A percentile compares a stretch with the other conserved stretches of the same genome.
phyloP scores from a whole-genome alignment of 495 filamentous ascomycete genomes.

The Talaromyces wortmannii region DNA sequence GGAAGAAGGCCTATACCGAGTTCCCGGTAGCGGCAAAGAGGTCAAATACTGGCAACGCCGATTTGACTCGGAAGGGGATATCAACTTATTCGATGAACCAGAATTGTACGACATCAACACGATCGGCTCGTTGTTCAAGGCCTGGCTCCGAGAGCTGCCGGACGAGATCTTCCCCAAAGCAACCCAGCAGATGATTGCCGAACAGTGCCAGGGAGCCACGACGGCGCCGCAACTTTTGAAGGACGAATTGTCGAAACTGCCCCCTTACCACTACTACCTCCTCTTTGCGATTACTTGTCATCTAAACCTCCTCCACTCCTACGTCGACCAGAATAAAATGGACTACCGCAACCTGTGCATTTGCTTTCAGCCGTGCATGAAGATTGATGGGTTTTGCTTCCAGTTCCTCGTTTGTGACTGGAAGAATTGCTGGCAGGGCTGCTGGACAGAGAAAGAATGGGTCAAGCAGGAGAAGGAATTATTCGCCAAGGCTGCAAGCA shows the following conservation, averaged over 20 bases:
- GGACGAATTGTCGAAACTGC: slow-evolving; percentile 83
- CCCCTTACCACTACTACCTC: slow-evolving; percentile 92
- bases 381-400: slow-evolving; percentile 85
- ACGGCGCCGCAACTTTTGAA: slow-evolving; percentile 73
- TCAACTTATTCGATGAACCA: slow-evolving; percentile 74
- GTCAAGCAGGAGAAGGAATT: slow-evolving; percentile 63
- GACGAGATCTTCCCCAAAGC: slow-evolving; percentile 82
- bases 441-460: slow-evolving; percentile 79
- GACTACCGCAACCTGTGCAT: slow-evolving; percentile 87
- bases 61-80: slow-evolving; percentile 79
- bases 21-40: slow-evolving; percentile 75
- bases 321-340: slow-evolving; percentile 90
- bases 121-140: slow-evolving; percentile 85
- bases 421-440: slow-evolving; percentile 92
- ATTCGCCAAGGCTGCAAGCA: slow-evolving; percentile 34
- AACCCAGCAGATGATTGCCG: slow-evolving; percentile 65
- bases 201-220: slow-evolving; percentile 66
- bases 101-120: slow-evolving; percentile 93
- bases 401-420: slow-evolving; percentile 87
- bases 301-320: slow-evolving; percentile 76
- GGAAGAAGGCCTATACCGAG: slow-evolving; percentile 82
- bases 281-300: slow-evolving; percentile 94
- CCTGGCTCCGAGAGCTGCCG: slow-evolving; percentile 89
- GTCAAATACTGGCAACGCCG: slow-evolving; percentile 82
- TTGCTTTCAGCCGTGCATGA: slow-evolving; percentile 92